Base-by-base conservation (phyloP, 2,329 filamentous ascomycete species). In the Fusarium sp. region DNA sequence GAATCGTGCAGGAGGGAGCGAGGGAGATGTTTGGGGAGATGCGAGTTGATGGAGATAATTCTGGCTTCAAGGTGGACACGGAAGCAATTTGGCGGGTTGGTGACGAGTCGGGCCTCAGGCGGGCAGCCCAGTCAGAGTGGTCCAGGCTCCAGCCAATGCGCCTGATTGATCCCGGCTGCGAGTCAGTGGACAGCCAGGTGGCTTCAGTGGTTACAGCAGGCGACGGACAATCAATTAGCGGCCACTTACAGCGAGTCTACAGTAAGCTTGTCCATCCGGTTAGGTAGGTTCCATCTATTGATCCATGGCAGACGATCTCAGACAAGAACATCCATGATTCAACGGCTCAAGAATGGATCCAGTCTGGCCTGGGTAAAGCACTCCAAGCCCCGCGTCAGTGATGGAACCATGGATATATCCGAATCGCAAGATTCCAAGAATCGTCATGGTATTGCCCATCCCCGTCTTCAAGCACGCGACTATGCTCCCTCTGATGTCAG, bases 11-110 rank as follows among this genome's bases (percentile, higher is more conserved):
- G 73, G 53, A 59, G 56, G 70, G 61, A 60, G 65, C 57, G 51
- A 31, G 40, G 46, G 66, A 69, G 38, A 63, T 55, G 60, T 65
- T 71, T 66, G 38, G 62, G 66, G 62, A 71, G 63, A 73, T 31
- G 62, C 35, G 35, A 64, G 59, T 51, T 74, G 71, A 76, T 70
- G 72, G 72, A 69, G 73, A 67, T 69, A 70, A 68, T 77, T 74
- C 73, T 75, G 73, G 74, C 71, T 74, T 74, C 57, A 51, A 65
- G 72, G 69, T 70, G 72, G 66, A 76, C 76, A 79, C 76, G 71
- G 73, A 69, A 75, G 76, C 70, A 77, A 75, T 75, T 78, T 69
- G 75, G 69, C 67, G 67, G 76, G 76, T 78, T 78, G 76, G 76
- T 76, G 76, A 78, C 76, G 76, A 78, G 76, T 66, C 64, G 73